These are phyloP conservation scores for Neonectria neomacrospora DNA, from an alignment of 2,329 filamentous ascomycete genomes.

Conservation along the genomic window DNA sequence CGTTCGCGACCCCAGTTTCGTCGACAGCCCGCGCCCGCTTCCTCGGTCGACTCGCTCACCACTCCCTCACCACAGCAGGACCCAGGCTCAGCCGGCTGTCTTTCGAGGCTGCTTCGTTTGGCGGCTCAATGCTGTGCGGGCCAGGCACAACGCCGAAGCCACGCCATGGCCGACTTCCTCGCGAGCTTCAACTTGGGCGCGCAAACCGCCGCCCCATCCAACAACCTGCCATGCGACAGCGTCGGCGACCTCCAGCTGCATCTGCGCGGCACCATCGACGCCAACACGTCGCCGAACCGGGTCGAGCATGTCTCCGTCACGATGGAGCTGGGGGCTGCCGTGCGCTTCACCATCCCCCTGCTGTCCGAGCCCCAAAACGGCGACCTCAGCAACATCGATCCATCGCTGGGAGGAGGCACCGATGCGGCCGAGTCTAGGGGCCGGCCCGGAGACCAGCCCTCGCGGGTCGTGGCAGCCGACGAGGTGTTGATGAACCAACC, in stretches of 20 bases:
- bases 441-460: conserved; percentile 36
- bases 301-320: conserved; percentile 61
- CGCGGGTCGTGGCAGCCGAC: conserved; percentile 55
- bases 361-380: conserved; percentile 53
- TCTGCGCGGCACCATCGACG: conserved; percentile 54
- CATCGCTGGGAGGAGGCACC: conserved; percentile 46
- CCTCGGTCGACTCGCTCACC: conserved; percentile 13
- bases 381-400: conserved; percentile 49
- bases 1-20: conserved; percentile 27
- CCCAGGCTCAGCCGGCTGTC: conserved; percentile 29
- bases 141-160: conserved; percentile 9
- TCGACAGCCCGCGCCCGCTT: conserved; percentile 15
- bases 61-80: conserved; percentile 31
- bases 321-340: conserved; percentile 58
- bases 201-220: conserved; percentile 36
- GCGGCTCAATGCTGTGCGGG: conserved; percentile 20
- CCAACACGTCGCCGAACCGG: conserved; percentile 58
- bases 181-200: conserved; percentile 50
- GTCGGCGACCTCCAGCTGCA: conserved; percentile 59
- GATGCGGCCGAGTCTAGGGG: conserved; percentile 29
- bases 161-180: conserved; percentile 53
- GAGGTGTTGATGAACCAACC: conserved; percentile 63
- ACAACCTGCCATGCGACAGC: conserved; percentile 46
- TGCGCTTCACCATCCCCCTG: conserved; percentile 56
- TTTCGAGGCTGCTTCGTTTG: conserved; percentile 32